phyloP scores from a whole-genome alignment of 1,284 basidiomycete species.

The Mycosarcoma mackinlayi region DNA sequence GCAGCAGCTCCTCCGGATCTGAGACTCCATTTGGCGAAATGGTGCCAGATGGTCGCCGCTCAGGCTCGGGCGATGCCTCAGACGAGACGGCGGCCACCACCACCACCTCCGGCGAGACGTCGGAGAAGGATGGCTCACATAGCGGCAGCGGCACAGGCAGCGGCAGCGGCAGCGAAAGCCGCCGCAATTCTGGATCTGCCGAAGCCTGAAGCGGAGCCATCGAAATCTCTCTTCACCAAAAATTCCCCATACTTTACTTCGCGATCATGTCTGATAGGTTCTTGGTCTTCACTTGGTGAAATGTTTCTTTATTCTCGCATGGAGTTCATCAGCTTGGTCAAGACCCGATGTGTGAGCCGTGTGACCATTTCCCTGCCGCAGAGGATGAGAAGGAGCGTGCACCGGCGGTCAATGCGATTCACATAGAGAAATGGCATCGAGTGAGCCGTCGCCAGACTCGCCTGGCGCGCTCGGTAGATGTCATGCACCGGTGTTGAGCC shows the following conservation, averaged over 20 bases:
- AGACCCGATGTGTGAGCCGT: too few species aligned
- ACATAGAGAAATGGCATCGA: too few species aligned
- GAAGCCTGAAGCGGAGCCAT: constrained; percentile 16
- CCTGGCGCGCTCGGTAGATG: too few species aligned
- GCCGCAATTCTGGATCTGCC: constrained; percentile 40
- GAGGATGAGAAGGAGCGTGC: too few species aligned
- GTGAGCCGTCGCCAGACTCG: too few species aligned
- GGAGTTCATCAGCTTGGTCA: not conserved
- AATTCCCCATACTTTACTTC: not conserved
- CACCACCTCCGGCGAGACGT: constrained; percentile 44
- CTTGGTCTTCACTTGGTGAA: not conserved
- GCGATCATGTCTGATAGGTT: constrained; percentile 1
- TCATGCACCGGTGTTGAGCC: too few species aligned
- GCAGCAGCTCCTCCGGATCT: constrained; percentile 37
- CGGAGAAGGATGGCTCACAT: constrained; percentile 47
- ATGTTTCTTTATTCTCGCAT: not conserved
- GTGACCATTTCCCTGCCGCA: too few species aligned
- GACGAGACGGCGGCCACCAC: constrained; percentile 49
- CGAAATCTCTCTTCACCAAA: not conserved
- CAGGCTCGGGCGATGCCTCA: constrained; percentile 42
- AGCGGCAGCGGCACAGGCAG: constrained; percentile 32
- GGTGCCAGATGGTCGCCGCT: constrained; percentile 30
- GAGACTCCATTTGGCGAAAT: constrained; percentile 39
- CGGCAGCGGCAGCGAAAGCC: constrained; percentile 36
- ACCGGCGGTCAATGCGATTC: too few species aligned